Evolutionary conservation across 306 rosid genomes (phyloP), one percentile per base, ranked within the genome.

Genomic region (Hippophae tibetana): DNA sequence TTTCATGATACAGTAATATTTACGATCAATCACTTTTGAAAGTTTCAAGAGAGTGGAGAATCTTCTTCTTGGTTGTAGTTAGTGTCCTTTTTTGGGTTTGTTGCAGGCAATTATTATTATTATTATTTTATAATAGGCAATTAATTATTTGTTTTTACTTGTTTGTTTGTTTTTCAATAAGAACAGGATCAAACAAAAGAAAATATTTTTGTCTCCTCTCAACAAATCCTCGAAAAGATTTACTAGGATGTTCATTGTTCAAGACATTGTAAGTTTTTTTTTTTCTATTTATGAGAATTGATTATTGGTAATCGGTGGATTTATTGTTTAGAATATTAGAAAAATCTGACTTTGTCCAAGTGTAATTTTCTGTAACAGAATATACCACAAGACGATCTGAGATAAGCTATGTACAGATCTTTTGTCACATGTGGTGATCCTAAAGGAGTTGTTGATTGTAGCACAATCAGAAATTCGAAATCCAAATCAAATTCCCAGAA

Each of bases 381-480:
- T 76, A 87, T 79, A 67, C 76, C 81, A 61, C 73, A 69, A 63
- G 89, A 83, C 76, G 57, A 77, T 64, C 61, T 69, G 12, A 81
- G 55, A 78, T 78, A 73, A 78, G 78, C 78, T 68, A 81, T 81
- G 68, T 92, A 81, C 69, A 88, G 80, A 73, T 78, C 96, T 49
- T 82, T 88, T 74, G 67, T 88, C 72, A 73, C 88, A 63, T 92
- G 99, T 80, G 84, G 84, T 57, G 90, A 92, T 77, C 96, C 95
- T 73, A 85, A 78, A 72, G 99, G 96, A 25, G 95, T 88, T 44
- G 88, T 88, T 50, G 85, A 84, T 54, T 92, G 96, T 69, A 83
- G 79, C 66, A 58, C 75, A 61, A 73, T 78, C 54, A 87, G 81
- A 72, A 31, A 18, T 18, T 18, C 23, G 23, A 92, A 61, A 77